These are phyloP conservation scores for Lycium barbarum DNA, from an alignment of 257 asterid genomes.

Conservation along the genomic window DNA sequence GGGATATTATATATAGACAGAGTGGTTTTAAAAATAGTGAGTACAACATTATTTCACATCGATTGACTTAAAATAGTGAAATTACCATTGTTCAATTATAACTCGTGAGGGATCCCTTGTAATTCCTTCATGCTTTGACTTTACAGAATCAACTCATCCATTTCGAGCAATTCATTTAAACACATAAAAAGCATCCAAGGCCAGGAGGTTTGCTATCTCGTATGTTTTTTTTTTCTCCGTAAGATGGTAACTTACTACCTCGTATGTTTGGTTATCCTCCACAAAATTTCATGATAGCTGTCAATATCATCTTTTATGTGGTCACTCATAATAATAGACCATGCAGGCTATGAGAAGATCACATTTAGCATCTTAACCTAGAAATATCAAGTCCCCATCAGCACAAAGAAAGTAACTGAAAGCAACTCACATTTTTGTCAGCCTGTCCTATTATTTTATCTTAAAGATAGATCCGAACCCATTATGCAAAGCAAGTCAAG, in stretches of 20 bases:
- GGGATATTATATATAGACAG: not conserved
- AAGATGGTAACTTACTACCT: not conserved
- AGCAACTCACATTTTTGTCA: slow-evolving; percentile 15
- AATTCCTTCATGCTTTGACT: not conserved
- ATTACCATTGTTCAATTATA: too few species aligned
- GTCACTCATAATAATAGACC: not conserved
- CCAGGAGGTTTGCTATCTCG: not conserved
- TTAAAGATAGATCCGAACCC: slow-evolving; percentile 8
- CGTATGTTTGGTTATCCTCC: not conserved
- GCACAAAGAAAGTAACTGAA: slow-evolving; percentile 1
- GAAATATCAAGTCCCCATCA: not conserved
- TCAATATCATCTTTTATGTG: slow-evolving; percentile 14
- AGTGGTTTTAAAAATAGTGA: not conserved
- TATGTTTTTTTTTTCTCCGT: not conserved
- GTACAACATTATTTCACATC: not conserved
- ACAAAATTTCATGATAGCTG: not conserved
- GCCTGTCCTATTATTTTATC: not conserved
- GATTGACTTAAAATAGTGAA: not conserved
- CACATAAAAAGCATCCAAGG: slow-evolving; percentile 20
- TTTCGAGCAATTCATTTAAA: not conserved
- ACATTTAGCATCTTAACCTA: not conserved
- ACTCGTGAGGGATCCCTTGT: too few species aligned
- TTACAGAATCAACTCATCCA: not conserved
- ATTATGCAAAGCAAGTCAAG: slow-evolving; percentile 18
- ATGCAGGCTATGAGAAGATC: not conserved